A percentile compares a stretch with the other conserved stretches of the same genome.
Evolutionary conservation across 139 green algal species (phyloP).

Genomic region (Limnomonas spitsbergensis): DNA sequence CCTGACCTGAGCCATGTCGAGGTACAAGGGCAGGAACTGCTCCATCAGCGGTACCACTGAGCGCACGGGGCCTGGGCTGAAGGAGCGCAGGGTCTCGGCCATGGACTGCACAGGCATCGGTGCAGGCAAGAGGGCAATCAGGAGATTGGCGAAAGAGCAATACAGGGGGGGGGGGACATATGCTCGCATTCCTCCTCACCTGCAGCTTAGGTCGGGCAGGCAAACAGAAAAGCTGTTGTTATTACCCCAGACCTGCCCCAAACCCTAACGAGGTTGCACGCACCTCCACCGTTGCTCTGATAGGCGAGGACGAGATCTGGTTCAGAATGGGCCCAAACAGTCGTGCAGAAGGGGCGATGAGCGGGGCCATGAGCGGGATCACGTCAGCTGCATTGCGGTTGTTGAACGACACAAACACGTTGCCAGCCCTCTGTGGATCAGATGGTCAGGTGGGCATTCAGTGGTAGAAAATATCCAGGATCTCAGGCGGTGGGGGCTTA

Average conservation of each 20-base stretch:
- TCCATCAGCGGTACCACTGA: conserved; percentile 86
- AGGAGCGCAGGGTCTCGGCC: conserved; percentile 41
- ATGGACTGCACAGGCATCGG: no score
- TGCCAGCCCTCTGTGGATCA: conserved; percentile 58
- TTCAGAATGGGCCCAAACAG: conserved; percentile 71
- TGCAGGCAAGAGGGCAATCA: no score
- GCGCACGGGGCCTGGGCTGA: conserved; percentile 59
- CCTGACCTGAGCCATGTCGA: conserved; percentile 60
- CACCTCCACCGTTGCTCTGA: conserved; percentile 54
- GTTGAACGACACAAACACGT: conserved; percentile 91
- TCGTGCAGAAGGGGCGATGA: conserved; percentile 72
- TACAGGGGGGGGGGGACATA: no score
- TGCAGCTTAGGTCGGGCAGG: no score
- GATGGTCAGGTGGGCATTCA: no score
- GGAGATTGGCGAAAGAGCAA: no score
- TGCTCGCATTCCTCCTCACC: no score
- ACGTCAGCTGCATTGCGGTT: conserved; percentile 68
- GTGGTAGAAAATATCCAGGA: not conserved
- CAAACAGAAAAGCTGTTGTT: no score
- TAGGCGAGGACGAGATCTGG: conserved; percentile 66
- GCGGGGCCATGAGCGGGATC: conserved; percentile 77
- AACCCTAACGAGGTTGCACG: no score
- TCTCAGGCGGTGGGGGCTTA: not conserved
- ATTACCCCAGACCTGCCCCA: no score
- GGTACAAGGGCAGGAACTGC: conserved; percentile 82